Evolutionary conservation across 2,329 filamentous ascomycete species (phyloP).

Genomic region (Aspergillus aculeatus): DNA sequence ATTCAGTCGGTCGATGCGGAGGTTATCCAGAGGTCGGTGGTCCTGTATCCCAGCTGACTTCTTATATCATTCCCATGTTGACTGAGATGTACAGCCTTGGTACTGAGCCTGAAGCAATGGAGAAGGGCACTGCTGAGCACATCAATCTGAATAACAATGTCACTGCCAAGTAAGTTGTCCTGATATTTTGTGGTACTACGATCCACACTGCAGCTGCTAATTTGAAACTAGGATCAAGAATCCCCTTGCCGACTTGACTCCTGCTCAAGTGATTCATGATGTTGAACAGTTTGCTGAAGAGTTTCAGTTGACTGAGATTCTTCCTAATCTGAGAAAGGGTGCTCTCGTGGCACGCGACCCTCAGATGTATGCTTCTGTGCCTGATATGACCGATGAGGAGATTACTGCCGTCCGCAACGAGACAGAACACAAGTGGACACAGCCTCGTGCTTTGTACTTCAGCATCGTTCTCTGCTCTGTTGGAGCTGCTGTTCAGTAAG

Average conservation of each 20-base stretch:
- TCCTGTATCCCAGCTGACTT: neutral
- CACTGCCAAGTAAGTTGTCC: conserved; percentile 28
- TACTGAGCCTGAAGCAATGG: conserved; percentile 17
- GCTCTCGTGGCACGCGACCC: conserved; percentile 53
- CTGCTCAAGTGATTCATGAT: conserved; percentile 38
- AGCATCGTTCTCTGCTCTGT: conserved; percentile 54
- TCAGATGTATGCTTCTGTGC: conserved; percentile 44
- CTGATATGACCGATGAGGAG: conserved; percentile 45
- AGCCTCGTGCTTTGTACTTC: conserved; percentile 50
- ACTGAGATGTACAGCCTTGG: conserved; percentile 9
- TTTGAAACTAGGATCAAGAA: conserved; percentile 44
- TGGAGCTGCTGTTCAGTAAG: conserved; percentile 52
- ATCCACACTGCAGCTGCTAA: neutral
- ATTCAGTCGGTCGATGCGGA: conserved; percentile 4
- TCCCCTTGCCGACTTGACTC: conserved; percentile 44
- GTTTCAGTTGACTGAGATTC: conserved; percentile 41
- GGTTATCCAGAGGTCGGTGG: conserved; percentile 15
- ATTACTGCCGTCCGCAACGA: conserved; percentile 46
- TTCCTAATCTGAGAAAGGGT: conserved; percentile 47
- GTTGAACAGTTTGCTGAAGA: conserved; percentile 46
- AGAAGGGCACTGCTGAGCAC: conserved; percentile 24
- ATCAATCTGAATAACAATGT: conserved; percentile 30
- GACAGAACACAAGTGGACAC: conserved; percentile 50
- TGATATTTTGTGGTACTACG: neutral
- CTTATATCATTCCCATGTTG: neutral